Percentiles rank a stretch among this genome's conserved stretches.
These are phyloP conservation scores for Xylariomycetidae sp. DNA, from an alignment of 2,329 filamentous ascomycete species.

Conservation along the genomic window DNA sequence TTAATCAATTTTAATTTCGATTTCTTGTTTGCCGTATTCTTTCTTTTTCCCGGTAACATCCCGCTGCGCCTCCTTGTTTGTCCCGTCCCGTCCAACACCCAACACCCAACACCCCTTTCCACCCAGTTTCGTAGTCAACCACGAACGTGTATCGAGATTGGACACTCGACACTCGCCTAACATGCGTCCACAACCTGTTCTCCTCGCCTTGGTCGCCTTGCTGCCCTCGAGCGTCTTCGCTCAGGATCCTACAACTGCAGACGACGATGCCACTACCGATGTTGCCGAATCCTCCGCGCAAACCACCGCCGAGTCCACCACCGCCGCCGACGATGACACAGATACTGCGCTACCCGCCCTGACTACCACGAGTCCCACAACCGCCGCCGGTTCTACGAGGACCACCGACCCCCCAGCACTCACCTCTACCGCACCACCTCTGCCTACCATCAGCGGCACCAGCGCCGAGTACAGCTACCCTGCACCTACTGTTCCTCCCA, in stretches of 20 bases:
- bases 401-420: slow-evolving; percentile 5
- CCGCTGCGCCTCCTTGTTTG: too few species aligned
- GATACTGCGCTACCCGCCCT: neutral
- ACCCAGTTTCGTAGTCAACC: too few species aligned
- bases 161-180: too few species aligned
- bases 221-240: slow-evolving; percentile 19
- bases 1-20: too few species aligned
- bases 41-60: too few species aligned
- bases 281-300: slow-evolving; percentile 9
- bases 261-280: slow-evolving; percentile 10
- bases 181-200: slow-evolving; percentile 22
- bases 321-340: slow-evolving; percentile 6
- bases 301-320: slow-evolving; percentile 6
- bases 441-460: slow-evolving; percentile 44
- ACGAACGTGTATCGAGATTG: too few species aligned
- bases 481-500: slow-evolving; percentile 73
- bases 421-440: slow-evolving; percentile 10
- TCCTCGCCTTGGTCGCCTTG: slow-evolving; percentile 17
- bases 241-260: slow-evolving; percentile 13
- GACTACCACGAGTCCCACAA: slow-evolving; percentile 10
- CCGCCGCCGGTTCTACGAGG: slow-evolving; percentile 9
- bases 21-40: too few species aligned
- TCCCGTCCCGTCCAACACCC: too few species aligned
- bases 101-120: too few species aligned
- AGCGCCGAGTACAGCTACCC: slow-evolving; percentile 61